Base-by-base conservation (phyloP, 2,329 filamentous ascomycete genomes). In the Coniochaeta ligniaria region DNA sequence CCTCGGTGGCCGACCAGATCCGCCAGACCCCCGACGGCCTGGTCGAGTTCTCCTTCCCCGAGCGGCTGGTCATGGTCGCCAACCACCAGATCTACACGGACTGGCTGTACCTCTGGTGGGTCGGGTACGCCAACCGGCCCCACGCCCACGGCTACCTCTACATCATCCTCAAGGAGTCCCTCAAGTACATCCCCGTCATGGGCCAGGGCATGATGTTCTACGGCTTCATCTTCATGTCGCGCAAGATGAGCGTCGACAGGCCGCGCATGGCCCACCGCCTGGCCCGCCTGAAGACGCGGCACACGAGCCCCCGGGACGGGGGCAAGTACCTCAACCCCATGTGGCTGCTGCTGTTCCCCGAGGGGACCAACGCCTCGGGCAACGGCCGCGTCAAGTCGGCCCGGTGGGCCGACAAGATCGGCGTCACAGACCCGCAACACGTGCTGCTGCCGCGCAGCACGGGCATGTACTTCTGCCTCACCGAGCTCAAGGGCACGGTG, bases 21-120 rank as follows among this genome's bases (percentile, higher is more conserved):
- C 80, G 79, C 63, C 80, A 87, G 64, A 88, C 85, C 6, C 73
- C 80, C 3, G 89, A 92, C 69, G 92, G 92, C 16, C 83, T 86
- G 59, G 81, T 96, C 38, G 81, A 92, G 68, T 92, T 91, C 72
- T 80, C 85, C 65, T 96, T 96, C 65, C 91, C 92, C 0, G 88
- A 95, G 70, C 84, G 92, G 57, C 78, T 96, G 70, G 83, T 96
- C 28, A 78, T 96, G 75, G 90, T 96, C 72, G 91, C 92, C 28
- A 96, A 96, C 71, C 92, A 96, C 70, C 91, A 83, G 83, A 87
- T 96, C 59, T 96, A 96, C 71, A 94, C 91, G 9, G 91, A 96
- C 75, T 96, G 91, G 92, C 75, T 96, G 9, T 96, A 96, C 71
- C 83, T 96, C 8, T 96, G 92, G 92, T 96, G 92, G 92, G 87